phyloP scores from a whole-genome alignment of 139 green algal species.

The Trebouxia sp. region DNA sequence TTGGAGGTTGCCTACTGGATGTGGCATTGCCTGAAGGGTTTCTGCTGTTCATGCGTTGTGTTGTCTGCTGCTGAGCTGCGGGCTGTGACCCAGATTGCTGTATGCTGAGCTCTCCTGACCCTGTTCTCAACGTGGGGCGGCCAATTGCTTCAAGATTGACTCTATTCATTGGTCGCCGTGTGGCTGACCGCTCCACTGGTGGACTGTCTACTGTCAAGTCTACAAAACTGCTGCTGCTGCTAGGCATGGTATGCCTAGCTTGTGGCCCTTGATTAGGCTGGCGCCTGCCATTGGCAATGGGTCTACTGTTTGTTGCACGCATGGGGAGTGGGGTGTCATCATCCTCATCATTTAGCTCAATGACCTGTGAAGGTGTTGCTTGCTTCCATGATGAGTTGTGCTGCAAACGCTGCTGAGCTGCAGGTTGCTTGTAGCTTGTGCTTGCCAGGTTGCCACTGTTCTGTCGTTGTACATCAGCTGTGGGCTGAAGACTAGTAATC shows the following conservation, averaged over 20 bases:
- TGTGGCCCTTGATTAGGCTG: too few relatives aligned
- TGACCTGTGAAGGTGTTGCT: neutral
- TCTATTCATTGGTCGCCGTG: neutral
- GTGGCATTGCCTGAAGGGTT: too few relatives aligned
- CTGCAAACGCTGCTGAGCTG: neutral
- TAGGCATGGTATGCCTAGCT: too few relatives aligned
- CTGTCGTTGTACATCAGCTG: neutral
- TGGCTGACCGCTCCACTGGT: neutral
- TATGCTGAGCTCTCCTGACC: neutral
- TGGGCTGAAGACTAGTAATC: too few relatives aligned
- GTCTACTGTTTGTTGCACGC: neutral
- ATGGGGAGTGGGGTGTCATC: slow-evolving; percentile 6
- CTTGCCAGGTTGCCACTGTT: neutral
- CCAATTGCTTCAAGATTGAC: slow-evolving; percentile 1
- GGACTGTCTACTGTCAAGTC: slow-evolving; percentile 1
- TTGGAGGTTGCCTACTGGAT: too few relatives aligned
- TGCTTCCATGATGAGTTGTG: neutral
- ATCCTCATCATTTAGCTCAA: slow-evolving; percentile 5
- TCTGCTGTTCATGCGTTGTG: too few relatives aligned
- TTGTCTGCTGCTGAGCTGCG: too few relatives aligned
- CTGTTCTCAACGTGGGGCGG: neutral
- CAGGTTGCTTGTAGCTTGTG: neutral
- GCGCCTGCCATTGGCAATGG: too few relatives aligned
- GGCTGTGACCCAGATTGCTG: neutral
- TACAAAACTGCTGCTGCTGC: neutral